Base-by-base conservation (phyloP, 2,329 filamentous ascomycete species). In the Claviceps sp. region DNA sequence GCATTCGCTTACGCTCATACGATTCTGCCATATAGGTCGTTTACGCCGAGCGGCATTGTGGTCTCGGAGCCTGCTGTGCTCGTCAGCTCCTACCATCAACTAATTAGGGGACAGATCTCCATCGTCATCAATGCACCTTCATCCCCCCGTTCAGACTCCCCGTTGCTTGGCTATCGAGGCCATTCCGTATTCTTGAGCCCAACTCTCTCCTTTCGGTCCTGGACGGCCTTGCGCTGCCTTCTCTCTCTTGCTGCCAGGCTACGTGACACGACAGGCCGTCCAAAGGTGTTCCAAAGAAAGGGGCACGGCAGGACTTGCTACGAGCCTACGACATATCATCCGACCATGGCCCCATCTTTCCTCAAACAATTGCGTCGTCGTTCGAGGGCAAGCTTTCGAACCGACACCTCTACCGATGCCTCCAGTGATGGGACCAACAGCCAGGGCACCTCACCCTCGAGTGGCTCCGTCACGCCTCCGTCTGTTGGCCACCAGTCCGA, bases 331-430 rank as follows among this genome's bases (percentile, higher is more conserved):
- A 34, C n/a, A 24, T n/a, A 11, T 45, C 51, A 38, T 48, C 57
- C 58, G 56, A 57, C 57, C 57, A 82, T 82, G 78, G 72, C 77
- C 52, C 76, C 78, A 37, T 70, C 83, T 44, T 87, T 94, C 63
- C 75, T 93, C 61, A 87, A 81, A 67, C 82, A 85, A 63, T 70
- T 95, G 52, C 85, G 87, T 60, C 81, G 87, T 60, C 83, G 84
- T 60, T 93, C 86, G 52, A 84, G 76, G 66, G 78, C 82, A 55
- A 89, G 82, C 72, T 84, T 89, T 69, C 81, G 78, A 54, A 82
- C 80, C 47, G 77, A 78, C 42, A 75, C 73, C 55, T 80, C 81
- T 42, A 79, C 76, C 47, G 79, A 84, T 60, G 76, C 75, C 8
- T 79, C 78, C 47, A 82, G 78, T 64, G 79, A 81, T 62, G 77